phyloP scores from a whole-genome alignment of 306 rosid genomes.

The Phaseolus lunatus region DNA sequence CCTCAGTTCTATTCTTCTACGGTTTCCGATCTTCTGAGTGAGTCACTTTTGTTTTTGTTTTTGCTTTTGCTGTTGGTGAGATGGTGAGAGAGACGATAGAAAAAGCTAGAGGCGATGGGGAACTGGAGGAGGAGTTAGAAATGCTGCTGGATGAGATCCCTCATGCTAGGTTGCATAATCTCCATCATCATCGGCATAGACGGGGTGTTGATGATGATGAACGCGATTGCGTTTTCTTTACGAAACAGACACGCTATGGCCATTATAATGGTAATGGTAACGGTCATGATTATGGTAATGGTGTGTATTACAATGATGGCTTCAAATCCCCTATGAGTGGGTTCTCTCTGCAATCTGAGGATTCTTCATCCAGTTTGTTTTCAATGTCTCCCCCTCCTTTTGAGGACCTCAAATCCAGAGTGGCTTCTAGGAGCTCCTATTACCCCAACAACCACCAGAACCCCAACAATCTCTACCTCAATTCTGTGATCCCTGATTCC shows the following conservation, averaged over 20 bases:
- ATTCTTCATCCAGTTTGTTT: conserved; percentile 64
- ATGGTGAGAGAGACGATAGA: conserved; percentile 41
- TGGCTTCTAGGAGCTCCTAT: conserved; percentile 36
- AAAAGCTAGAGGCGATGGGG: conserved; percentile 47
- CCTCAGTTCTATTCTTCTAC: neutral
- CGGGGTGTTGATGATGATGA: conserved; percentile 6
- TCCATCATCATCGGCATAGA: conserved; percentile 27
- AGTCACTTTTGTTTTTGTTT: neutral
- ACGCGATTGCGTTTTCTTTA: conserved; percentile 15
- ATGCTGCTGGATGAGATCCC: conserved; percentile 71
- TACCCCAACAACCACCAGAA: conserved; percentile 19
- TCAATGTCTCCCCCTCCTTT: conserved; percentile 59
- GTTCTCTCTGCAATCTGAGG: conserved; percentile 58
- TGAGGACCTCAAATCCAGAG: conserved; percentile 56
- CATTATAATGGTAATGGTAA: neutral
- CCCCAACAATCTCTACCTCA: conserved; percentile 30
- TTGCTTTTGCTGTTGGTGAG: neutral
- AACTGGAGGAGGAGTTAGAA: conserved; percentile 52
- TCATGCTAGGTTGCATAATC: conserved; percentile 55
- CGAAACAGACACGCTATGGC: conserved; percentile 23
- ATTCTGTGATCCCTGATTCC: conserved; percentile 43
- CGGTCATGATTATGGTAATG: conserved; percentile 38
- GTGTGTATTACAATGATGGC: conserved; percentile 47
- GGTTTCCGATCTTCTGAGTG: neutral
- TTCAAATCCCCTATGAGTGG: conserved; percentile 57